These are phyloP conservation scores for Flaveria trinervia DNA, from an alignment of 129 eudicot species.

Conservation along the genomic window DNA sequence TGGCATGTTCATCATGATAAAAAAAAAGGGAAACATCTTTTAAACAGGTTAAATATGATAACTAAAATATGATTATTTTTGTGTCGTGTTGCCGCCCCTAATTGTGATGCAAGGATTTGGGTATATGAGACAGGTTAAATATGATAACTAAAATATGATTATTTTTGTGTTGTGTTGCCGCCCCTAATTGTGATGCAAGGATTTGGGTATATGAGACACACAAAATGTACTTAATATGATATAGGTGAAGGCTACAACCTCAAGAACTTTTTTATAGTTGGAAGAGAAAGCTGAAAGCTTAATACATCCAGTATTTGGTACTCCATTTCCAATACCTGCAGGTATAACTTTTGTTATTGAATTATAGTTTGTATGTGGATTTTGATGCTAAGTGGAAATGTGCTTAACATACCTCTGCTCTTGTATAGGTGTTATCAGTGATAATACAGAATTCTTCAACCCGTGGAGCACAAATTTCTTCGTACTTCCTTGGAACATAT, in stretches of 20 bases:
- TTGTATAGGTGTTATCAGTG: constrained; percentile 84
- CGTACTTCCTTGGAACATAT: constrained; percentile 60
- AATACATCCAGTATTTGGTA: constrained; percentile 57
- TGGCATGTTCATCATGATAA: not conserved
- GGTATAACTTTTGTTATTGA: constrained; percentile 19
- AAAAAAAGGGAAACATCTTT: not conserved
- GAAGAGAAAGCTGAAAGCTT: constrained; percentile 67
- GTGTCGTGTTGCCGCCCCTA: not conserved
- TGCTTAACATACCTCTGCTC: constrained; percentile 62
- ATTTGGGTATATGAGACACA: not conserved
- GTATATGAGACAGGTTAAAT: not conserved
- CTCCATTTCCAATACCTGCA: constrained; percentile 92
- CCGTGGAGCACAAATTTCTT: constrained; percentile 85
- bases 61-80: not conserved
- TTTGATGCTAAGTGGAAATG: not conserved
- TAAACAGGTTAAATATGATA: not conserved
- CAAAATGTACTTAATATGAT: not conserved
- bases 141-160: not conserved
- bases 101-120: not conserved
- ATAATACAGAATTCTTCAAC: constrained; percentile 89
- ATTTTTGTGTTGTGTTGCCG: not conserved
- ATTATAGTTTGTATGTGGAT: not conserved
- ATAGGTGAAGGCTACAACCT: constrained; percentile 47
- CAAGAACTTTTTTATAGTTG: constrained; percentile 80
- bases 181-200: constrained; percentile 5